phyloP scores from a whole-genome alignment of 2,329 filamentous ascomycete species.

The Verticillium alfalfae region DNA sequence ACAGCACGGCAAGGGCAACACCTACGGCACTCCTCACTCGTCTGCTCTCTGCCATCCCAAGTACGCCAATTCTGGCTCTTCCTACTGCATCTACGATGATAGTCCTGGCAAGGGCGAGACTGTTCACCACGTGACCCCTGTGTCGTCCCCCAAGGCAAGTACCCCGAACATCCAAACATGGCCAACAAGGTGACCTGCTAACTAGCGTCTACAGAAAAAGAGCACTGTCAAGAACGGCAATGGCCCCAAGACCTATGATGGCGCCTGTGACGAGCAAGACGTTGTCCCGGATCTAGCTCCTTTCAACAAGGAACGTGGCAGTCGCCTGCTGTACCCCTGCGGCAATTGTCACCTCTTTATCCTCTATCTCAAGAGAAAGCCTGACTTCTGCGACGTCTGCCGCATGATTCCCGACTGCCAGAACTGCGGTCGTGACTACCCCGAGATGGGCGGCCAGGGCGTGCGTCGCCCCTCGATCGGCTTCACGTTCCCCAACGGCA shows the following conservation, averaged over 20 bases:
- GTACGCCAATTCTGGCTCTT: not conserved
- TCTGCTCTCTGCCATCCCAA: not conserved
- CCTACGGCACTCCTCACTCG: not conserved
- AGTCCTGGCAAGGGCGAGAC: not conserved
- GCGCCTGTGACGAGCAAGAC: not conserved
- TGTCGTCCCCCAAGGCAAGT: not conserved
- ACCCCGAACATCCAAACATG: not conserved
- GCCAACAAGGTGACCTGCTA: not conserved
- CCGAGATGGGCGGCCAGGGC: not conserved
- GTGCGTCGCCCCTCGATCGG: not conserved
- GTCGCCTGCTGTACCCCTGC: not conserved
- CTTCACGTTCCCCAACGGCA: not conserved
- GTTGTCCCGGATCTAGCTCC: not conserved
- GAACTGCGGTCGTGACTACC: not conserved
- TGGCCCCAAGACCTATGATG: not conserved
- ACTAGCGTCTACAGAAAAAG: not conserved
- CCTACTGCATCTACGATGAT: not conserved
- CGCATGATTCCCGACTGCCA: not conserved
- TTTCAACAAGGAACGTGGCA: not conserved
- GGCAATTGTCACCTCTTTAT: not conserved
- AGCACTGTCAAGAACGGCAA: not conserved
- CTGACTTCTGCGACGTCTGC: not conserved
- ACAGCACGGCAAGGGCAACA: not conserved
- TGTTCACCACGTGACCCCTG: not conserved
- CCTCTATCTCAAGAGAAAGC: not conserved